These are phyloP conservation scores for Chytridium lagenaria DNA, from an alignment of 371 early-diverging fungal species.

Conservation along the genomic window DNA sequence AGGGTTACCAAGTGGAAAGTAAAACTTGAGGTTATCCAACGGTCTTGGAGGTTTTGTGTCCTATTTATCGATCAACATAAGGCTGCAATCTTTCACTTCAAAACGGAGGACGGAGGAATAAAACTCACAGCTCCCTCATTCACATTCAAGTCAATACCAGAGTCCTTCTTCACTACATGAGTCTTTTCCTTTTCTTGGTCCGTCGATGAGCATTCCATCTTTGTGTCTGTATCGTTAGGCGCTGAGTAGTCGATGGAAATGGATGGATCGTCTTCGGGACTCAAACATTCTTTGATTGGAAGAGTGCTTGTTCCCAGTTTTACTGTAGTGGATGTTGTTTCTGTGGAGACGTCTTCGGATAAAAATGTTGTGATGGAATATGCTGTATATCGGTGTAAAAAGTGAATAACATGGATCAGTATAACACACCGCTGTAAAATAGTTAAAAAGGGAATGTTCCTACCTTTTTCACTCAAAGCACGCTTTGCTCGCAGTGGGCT, in stretches of 20 bases:
- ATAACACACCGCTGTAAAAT: too few relatives aligned
- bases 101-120: background rate
- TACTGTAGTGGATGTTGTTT: background rate
- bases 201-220: background rate
- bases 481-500: too few relatives aligned
- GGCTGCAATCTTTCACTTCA: background rate
- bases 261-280: background rate
- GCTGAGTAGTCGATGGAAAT: background rate
- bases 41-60: slow-evolving; percentile 6
- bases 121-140: background rate
- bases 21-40: slow-evolving; percentile 17
- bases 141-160: slow-evolving; percentile 2
- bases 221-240: background rate
- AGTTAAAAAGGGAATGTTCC: too few relatives aligned
- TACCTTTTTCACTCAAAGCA: too few relatives aligned
- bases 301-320: background rate
- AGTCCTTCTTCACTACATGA: slow-evolving; percentile 3
- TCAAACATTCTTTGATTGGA: background rate
- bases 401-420: too few relatives aligned
- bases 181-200: background rate
- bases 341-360: too few relatives aligned
- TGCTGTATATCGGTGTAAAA: too few relatives aligned
- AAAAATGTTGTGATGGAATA: too few relatives aligned
- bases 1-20: slow-evolving; percentile 22
- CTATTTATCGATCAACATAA: background rate